Conservation (phyloP, 352 stramenopile species). For the Phytopythium litorale region DNA sequence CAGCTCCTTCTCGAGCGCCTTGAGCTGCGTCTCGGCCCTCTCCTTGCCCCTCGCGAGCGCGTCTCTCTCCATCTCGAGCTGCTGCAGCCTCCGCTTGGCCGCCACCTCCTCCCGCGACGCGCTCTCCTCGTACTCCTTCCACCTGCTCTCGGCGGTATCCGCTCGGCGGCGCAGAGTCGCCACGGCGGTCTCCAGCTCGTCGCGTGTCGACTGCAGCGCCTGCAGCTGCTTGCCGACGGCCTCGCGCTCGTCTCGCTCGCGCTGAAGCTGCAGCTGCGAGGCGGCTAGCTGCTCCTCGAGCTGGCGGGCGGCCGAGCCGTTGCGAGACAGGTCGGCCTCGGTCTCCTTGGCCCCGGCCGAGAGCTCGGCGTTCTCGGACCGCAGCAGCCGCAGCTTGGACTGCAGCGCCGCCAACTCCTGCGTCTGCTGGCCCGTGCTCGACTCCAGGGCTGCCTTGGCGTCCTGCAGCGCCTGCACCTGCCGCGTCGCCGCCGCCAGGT, state of each 20-base stretch:
- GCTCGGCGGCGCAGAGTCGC: constrained; percentile 12
- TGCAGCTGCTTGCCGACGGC: constrained; percentile 9
- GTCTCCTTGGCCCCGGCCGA: constrained; percentile 13
- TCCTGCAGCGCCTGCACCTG: constrained; percentile 22
- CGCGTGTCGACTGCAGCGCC: constrained; percentile 8
- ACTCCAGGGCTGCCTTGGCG: constrained; percentile 21
- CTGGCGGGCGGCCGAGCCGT: constrained; percentile 10
- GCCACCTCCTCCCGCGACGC: constrained; percentile 19
- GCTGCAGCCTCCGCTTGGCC: constrained; percentile 36
- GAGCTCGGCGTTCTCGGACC: constrained; percentile 27
- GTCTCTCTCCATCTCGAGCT: constrained; percentile 21
- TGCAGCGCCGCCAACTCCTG: constrained; percentile 23
- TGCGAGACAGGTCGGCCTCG: constrained; percentile 21
- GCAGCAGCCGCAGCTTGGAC: constrained; percentile 18
- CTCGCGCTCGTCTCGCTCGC: constrained; percentile 16
- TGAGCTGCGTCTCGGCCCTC: constrained; percentile 23
- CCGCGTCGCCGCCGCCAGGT: constrained; percentile 15
- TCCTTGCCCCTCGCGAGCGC: constrained; percentile 21
- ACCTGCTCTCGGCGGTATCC: constrained; percentile 15
- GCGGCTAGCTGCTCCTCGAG: constrained; percentile 14
- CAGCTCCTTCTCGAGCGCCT: constrained; percentile 30
- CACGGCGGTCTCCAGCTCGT: constrained; percentile 13
- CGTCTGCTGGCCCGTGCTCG: constrained; percentile 17
- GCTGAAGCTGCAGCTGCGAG: constrained; percentile 10
- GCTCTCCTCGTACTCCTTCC: constrained; percentile 15